Base-by-base conservation (phyloP, 768 basidiomycete genomes). In the Neoboletus brunneissimus region DNA sequence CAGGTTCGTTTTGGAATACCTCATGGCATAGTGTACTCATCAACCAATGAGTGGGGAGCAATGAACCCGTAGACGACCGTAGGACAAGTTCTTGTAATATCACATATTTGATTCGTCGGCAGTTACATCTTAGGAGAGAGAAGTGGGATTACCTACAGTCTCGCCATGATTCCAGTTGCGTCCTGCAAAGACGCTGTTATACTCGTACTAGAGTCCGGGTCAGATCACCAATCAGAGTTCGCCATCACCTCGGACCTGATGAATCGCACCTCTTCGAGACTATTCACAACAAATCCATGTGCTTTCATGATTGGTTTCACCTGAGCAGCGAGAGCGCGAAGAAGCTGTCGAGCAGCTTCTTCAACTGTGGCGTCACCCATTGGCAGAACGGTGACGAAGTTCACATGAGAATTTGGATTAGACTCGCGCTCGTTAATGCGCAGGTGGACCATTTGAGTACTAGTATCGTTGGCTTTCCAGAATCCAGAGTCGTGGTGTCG, bases 151-250 rank as follows among this genome's bases (percentile, higher is more conserved):
- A 88, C 89, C 90, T 55, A 94, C 74, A 11, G 83, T 86, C 71
- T 94, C 91, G 4, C 91, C 91, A 54, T 77, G 77, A 61, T 91
- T 89, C 91, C 91, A 94, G 67, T 92, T 93, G 47, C 91, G 78
- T 2, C 91, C 91, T 5, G 85, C 81, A 70, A 93, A 93, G 7
- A 93, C 88, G 15, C 61, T 64, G 66, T 93, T 93, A 64, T 82
- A 80, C 65, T 91, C 86, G 61, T 93, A 92, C 89, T 92, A 63
- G 37, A 49, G 38, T 34, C 40, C 37, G 18, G 6, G 43, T 47
- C 43, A 53, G 52, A 38, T 44, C 31, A 29, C 51, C 29, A 35
- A 20, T 16, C 13, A 48, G 25, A 27, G 16, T 3, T 41, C 43
- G 13, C 35, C 40, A 38, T 50, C 45, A 34, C 34, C 20, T 43